Percentiles rank a stretch among this genome's conserved stretches.
phyloP scores from a whole-genome alignment of 345 rosid genomes.

The Salix arbutifolia region DNA sequence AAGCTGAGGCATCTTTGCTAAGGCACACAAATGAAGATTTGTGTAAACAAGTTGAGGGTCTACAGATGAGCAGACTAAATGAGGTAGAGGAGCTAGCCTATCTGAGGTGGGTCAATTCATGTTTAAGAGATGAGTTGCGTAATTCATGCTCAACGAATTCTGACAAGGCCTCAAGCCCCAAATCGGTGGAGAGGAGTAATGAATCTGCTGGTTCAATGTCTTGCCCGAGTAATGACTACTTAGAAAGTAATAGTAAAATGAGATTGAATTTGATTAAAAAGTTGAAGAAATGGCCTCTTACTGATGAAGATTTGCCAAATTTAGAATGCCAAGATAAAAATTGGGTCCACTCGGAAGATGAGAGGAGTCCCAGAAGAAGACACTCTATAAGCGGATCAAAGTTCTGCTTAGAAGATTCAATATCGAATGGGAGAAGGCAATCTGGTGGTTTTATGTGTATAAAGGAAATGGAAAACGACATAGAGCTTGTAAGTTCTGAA shows the following conservation, averaged over 20 bases:
- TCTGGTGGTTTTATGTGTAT: conserved; percentile 55
- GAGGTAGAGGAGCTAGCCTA: conserved; percentile 87
- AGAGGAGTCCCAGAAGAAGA: conserved; percentile 58
- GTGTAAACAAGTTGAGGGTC: conserved; percentile 71
- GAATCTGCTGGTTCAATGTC: conserved; percentile 28
- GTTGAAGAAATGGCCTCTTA: conserved; percentile 59
- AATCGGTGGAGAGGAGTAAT: conserved; percentile 25
- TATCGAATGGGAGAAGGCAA: conserved; percentile 53
- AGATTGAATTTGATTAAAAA: conserved; percentile 50
- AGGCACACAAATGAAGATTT: conserved; percentile 62
- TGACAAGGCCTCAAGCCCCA: conserved; percentile 41
- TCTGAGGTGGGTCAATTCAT: conserved; percentile 79
- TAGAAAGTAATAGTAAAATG: conserved; percentile 46
- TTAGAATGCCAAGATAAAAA: conserved; percentile 36
- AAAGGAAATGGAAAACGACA: conserved; percentile 45
- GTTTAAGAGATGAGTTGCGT: conserved; percentile 58
- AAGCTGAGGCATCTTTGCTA: conserved; percentile 58
- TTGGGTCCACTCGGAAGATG: conserved; percentile 46
- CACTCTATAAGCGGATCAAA: conserved; percentile 69
- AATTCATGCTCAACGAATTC: conserved; percentile 38
- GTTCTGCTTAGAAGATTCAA: conserved; percentile 40
- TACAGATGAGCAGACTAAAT: conserved; percentile 64
- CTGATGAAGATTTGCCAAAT: conserved; percentile 38
- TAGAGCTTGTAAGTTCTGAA: conserved; percentile 28
- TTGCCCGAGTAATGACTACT: conserved; percentile 27